Base-by-base conservation (phyloP, 345 rosid genomes). In the Melaleuca quinquenervia region DNA sequence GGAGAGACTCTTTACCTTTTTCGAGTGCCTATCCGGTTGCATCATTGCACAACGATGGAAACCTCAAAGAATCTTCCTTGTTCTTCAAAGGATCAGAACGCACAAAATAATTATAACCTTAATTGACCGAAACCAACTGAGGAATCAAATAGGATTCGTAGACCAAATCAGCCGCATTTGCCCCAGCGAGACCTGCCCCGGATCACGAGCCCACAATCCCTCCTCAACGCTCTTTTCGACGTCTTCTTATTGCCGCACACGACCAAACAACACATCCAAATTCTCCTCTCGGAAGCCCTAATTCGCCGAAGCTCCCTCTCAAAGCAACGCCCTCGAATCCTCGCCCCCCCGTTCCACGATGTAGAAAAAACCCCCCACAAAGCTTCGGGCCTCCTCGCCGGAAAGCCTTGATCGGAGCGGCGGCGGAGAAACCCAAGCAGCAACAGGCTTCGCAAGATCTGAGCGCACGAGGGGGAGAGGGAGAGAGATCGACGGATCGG, bases 121-220 rank as follows among this genome's bases (percentile, higher is more conserved):
- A 60, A 45, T 44, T 24, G 6, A 26, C 53, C 85, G 44, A 52
- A 29, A 48, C 32, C 9, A 54, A 21, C 48, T 36, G 29, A 32
- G 60, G 52, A 53, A 20, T 20, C 44, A 6, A 3, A 49, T 7
- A 55, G n/a, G 11, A 26, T 24, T 24, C 9, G 12, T 44, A 20
- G 70, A 56, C 50, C 53, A 80, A 85, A 7, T 87, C 84, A 85
- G 24, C 85, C 86, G 86, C 90, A 85, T 82, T 87, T 85, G 84
- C 86, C 90, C 85, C 87, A 89, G 14, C 74, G 82, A 84, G 85
- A 82, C 55, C 90, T 56, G 82, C 85, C 64, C 29, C 87, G 84
- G 64, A 82, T 82, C 51, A 60, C 86, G 20, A 86, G 75, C 82
- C 56, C 62, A 53, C 76, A 84, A 41, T 82, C 82, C 53, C 83